Conservation (phyloP, 352 stramenopile species). For the Phytophthora niederhauseri region DNA sequence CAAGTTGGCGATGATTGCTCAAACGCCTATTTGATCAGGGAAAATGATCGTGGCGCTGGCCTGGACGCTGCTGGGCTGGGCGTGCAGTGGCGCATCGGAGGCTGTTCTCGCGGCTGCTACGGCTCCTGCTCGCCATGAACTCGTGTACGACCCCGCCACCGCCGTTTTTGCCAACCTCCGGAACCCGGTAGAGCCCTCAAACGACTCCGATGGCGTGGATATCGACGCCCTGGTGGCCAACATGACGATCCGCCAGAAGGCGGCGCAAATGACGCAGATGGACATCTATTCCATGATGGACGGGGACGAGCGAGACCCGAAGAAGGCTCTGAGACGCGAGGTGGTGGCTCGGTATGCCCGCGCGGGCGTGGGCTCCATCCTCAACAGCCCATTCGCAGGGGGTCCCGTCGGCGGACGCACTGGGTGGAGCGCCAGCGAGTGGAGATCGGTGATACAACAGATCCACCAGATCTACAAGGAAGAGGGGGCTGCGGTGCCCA, state of each 20-base stretch:
- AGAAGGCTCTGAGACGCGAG: conserved; percentile 54
- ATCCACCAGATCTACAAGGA: conserved; percentile 79
- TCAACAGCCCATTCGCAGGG: conserved; percentile 78
- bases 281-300: conserved; percentile 89
- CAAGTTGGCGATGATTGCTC: neutral
- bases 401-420: conserved; percentile 51
- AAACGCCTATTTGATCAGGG: too few relatives aligned
- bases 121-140: conserved; percentile 15
- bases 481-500: conserved; percentile 56
- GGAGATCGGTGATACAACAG: conserved; percentile 56
- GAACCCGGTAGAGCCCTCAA: neutral
- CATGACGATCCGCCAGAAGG: conserved; percentile 65
- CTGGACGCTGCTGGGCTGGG: conserved; percentile 28
- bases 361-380: conserved; percentile 82
- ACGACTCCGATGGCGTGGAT: conserved; percentile 6
- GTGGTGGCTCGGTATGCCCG: conserved; percentile 68
- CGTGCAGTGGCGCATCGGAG: conserved; percentile 1
- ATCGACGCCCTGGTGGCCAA: conserved; percentile 33
- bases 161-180: conserved; percentile 15
- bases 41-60: conserved; percentile 42
- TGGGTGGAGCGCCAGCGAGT: conserved; percentile 77
- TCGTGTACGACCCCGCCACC: conserved; percentile 29
- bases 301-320: conserved; percentile 51
- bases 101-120: neutral
- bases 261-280: conserved; percentile 92